phyloP scores from a whole-genome alignment of 768 basidiomycete genomes.

The Candolleomyces eurysporus region DNA sequence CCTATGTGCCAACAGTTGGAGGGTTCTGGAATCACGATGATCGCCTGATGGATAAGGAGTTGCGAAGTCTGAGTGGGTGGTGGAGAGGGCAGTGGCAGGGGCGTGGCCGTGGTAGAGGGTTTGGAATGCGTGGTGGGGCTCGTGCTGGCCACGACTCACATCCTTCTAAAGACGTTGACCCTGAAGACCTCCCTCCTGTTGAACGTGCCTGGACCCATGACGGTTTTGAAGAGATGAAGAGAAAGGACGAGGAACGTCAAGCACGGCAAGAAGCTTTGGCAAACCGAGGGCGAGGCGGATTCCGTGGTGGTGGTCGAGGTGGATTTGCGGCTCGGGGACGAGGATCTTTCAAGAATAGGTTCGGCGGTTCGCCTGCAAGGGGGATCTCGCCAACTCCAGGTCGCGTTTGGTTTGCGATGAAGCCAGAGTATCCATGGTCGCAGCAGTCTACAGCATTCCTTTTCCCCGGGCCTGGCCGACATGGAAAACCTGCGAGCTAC shows the following conservation, averaged over 20 bases:
- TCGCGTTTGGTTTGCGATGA: conserved; percentile 68
- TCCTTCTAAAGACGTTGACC: conserved; percentile 8
- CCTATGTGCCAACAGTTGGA: conserved; percentile 86
- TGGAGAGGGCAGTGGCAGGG: conserved; percentile 82
- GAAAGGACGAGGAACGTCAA: conserved; percentile 60
- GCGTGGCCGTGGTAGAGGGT: conserved; percentile 48
- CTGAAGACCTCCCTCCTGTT: conserved; percentile 49
- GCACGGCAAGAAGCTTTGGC: conserved; percentile 21
- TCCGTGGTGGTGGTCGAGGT: conserved; percentile 46
- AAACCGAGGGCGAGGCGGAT: conserved; percentile 24
- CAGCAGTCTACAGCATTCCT: conserved; percentile 79
- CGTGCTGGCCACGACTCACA: conserved; percentile 42
- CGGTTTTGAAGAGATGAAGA: conserved; percentile 85
- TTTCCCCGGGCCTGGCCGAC: conserved; percentile 63
- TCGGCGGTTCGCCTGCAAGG: conserved; percentile 16
- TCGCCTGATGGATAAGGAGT: conserved; percentile 77
- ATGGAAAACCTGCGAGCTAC: conserved; percentile 46
- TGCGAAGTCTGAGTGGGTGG: conserved; percentile 82
- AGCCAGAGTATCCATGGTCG: conserved; percentile 81
- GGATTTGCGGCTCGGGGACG: conserved; percentile 29
- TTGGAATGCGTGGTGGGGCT: conserved; percentile 54
- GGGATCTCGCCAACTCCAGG: conserved; percentile 30
- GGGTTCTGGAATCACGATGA: conserved; percentile 97
- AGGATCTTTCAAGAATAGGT: not conserved
- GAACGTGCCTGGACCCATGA: conserved; percentile 82